These are phyloP conservation scores for Fraxinus dipetala DNA, from an alignment of 305 asterid genomes.

Conservation along the genomic window DNA sequence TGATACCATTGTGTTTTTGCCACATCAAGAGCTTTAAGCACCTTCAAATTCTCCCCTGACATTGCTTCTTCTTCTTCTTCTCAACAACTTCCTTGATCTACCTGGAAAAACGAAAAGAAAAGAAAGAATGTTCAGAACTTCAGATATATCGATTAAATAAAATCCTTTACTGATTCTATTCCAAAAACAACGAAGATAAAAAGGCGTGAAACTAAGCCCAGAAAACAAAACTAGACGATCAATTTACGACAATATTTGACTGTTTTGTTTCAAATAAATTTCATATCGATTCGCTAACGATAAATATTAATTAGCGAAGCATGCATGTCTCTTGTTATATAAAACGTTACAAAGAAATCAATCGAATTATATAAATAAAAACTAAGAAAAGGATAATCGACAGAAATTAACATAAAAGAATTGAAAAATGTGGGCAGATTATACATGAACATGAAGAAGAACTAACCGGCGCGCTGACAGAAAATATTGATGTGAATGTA, in stretches of 20 bases:
- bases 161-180: background rate
- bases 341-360: background rate
- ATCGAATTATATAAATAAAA: background rate
- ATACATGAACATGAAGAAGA: background rate
- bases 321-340: background rate
- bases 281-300: background rate
- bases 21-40: slow-evolving; percentile 32
- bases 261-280: background rate
- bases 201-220: background rate
- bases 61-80: slow-evolving; percentile 12
- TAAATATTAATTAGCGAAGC: background rate
- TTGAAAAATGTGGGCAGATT: too few species aligned
- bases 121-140: background rate
- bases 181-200: background rate
- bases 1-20: slow-evolving; percentile 45
- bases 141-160: background rate
- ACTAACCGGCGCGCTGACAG: background rate
- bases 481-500: background rate
- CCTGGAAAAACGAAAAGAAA: background rate
- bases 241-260: background rate
- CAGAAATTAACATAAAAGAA: too few species aligned
- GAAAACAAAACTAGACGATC: background rate
- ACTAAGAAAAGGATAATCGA: too few species aligned
- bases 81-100: background rate
- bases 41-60: slow-evolving; percentile 36